phyloP scores from a whole-genome alignment of 139 green algal genomes.

The Micractinium sp. region DNA sequence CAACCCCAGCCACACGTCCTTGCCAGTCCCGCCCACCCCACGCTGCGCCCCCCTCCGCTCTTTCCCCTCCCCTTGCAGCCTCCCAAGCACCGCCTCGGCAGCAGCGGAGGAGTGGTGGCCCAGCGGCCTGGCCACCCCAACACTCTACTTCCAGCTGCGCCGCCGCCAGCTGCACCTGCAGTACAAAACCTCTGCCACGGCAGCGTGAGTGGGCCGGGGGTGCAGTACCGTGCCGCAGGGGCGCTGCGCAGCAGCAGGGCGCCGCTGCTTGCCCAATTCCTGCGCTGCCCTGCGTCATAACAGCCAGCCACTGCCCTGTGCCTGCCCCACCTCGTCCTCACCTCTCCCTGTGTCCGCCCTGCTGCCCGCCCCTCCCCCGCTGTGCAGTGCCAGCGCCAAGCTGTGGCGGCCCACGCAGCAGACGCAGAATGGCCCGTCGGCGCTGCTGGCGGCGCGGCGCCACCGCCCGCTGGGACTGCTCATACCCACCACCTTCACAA shows the following conservation, averaged over 20 bases:
- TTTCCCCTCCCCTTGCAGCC: not conserved
- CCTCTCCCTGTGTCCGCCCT: not conserved
- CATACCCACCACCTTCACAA: not conserved
- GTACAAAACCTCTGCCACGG: not conserved
- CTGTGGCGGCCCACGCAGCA: not conserved
- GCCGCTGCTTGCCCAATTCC: not conserved
- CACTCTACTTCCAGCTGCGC: conserved; percentile 37
- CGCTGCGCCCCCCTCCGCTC: not conserved
- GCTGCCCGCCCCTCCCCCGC: not conserved
- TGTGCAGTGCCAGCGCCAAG: conserved; percentile 4
- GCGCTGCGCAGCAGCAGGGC: too few species aligned
- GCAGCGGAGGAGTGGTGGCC: conserved; percentile 33
- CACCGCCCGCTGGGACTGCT: not conserved
- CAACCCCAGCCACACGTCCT: too few species aligned
- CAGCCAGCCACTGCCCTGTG: not conserved
- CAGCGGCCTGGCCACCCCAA: conserved; percentile 1
- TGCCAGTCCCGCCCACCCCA: too few species aligned
- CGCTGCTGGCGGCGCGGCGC: not conserved
- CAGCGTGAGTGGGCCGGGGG: conserved; percentile 25
- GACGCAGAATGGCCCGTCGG: not conserved
- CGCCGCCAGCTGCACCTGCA: conserved; percentile 26
- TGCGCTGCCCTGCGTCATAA: too few species aligned
- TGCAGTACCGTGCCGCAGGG: too few species aligned
- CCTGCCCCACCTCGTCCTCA: not conserved
- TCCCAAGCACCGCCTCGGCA: not conserved